Evolutionary conservation across 2,329 filamentous ascomycete genomes (phyloP).

Genomic region (Claviceps arundinis): DNA sequence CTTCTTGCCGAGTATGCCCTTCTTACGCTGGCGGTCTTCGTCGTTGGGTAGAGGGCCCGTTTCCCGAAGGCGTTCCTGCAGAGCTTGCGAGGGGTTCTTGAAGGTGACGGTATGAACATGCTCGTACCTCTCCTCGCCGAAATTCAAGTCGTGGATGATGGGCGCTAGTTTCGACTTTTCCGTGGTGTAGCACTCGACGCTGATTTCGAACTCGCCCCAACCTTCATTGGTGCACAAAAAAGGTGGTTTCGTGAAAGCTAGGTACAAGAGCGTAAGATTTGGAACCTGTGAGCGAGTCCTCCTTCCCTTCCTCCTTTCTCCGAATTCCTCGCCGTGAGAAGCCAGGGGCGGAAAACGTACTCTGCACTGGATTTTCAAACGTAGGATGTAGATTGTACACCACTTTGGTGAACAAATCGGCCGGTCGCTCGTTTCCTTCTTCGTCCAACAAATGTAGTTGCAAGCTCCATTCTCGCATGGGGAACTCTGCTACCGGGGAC

Average conservation of each 20-base stretch:
- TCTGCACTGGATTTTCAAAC: conserved; percentile 76
- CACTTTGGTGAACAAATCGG: conserved; percentile 81
- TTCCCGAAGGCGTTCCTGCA: conserved; percentile 67
- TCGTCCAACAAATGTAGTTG: conserved; percentile 75
- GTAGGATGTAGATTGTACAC: conserved; percentile 89
- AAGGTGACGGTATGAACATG: conserved; percentile 69
- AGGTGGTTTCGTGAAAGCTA: conserved; percentile 70
- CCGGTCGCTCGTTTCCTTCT: conserved; percentile 69
- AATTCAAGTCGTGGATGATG: conserved; percentile 85
- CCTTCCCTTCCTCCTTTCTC: background rate
- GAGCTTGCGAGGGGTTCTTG: conserved; percentile 82
- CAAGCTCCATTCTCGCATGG: conserved; percentile 86
- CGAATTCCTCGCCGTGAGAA: background rate
- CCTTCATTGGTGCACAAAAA: conserved; percentile 89
- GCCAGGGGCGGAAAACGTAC: conserved; percentile 36
- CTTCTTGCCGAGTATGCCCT: conserved; percentile 58
- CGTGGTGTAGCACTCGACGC: conserved; percentile 65
- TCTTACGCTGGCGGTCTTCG: conserved; percentile 48
- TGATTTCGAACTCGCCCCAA: conserved; percentile 98
- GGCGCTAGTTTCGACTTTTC: conserved; percentile 72
- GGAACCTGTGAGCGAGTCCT: background rate
- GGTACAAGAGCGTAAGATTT: background rate
- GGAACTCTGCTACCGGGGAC: conserved; percentile 73
- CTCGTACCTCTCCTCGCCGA: conserved; percentile 69
- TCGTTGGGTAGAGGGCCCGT: conserved; percentile 76